phyloP scores from a whole-genome alignment of 139 green algal species.

The Helicosporidium sp. region DNA sequence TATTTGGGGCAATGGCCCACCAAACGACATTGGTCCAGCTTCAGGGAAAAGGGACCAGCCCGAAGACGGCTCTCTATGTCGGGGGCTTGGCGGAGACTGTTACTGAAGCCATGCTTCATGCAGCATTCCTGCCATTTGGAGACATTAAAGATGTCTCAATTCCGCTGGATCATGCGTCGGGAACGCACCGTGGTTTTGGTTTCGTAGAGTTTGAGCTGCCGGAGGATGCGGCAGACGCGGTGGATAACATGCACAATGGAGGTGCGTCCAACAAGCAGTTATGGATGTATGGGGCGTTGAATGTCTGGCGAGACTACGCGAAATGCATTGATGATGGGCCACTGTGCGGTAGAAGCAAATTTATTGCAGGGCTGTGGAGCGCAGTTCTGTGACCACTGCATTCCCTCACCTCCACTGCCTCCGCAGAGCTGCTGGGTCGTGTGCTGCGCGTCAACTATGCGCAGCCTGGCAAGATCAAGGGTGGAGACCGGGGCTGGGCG shows the following conservation, averaged over 20 bases:
- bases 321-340: too few relatives aligned
- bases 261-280: neutral
- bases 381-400: neutral
- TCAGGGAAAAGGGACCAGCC: conserved; percentile 50
- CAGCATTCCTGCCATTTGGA: conserved; percentile 90
- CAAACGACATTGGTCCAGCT: conserved; percentile 38
- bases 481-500: conserved; percentile 61
- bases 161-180: conserved; percentile 68
- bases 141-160: conserved; percentile 91
- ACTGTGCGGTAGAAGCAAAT: too few relatives aligned
- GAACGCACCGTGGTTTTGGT: conserved; percentile 74
- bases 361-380: neutral
- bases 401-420: too few relatives aligned
- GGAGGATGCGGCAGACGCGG: conserved; percentile 72
- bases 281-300: conserved; percentile 21
- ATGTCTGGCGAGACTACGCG: too few relatives aligned
- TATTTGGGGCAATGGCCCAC: neutral
- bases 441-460: conserved; percentile 73
- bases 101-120: conserved; percentile 67
- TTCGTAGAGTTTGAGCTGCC: conserved; percentile 82
- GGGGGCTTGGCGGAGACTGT: conserved; percentile 80
- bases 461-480: conserved; percentile 83
- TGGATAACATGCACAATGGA: conserved; percentile 96
- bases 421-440: conserved; percentile 29
- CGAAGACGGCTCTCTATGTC: conserved; percentile 77